Evolutionary conservation across 192 early-diverging fungal species (phyloP).

Genomic region (Coemansia asiatica): DNA sequence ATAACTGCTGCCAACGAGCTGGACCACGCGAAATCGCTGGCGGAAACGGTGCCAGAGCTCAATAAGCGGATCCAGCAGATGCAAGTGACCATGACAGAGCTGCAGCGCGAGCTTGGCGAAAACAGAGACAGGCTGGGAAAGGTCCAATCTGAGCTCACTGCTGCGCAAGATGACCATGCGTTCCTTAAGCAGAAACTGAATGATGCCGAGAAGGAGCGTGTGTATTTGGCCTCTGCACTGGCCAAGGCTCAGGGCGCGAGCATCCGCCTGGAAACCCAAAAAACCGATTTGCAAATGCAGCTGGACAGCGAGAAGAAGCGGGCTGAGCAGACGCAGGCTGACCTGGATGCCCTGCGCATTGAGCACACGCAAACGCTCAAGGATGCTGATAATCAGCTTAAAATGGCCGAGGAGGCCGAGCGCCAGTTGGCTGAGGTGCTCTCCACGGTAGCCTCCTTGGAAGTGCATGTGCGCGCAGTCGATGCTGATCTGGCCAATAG

Average conservation of each 20-base stretch:
- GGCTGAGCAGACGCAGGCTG: background rate
- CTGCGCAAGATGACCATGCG: background rate
- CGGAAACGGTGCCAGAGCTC: background rate
- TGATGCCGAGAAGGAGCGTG: constrained; percentile 22
- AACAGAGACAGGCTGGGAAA: background rate
- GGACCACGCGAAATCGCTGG: background rate
- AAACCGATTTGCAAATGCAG: constrained; percentile 22
- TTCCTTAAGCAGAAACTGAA: constrained; percentile 2
- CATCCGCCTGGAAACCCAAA: constrained; percentile 27
- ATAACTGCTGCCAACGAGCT: background rate
- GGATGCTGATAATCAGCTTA: background rate
- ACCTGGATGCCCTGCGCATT: background rate
- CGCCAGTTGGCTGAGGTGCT: constrained; percentile 25
- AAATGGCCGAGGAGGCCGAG: constrained; percentile 6
- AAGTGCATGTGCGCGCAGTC: constrained; percentile 44
- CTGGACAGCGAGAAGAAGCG: constrained; percentile 15
- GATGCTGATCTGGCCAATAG: constrained; percentile 52
- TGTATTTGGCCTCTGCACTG: constrained; percentile 31
- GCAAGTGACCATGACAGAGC: background rate
- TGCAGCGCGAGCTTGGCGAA: constrained; percentile 9
- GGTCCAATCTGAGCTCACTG: background rate
- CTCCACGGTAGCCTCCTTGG: constrained; percentile 15
- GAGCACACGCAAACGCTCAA: constrained; percentile 9
- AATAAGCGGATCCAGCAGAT: background rate
- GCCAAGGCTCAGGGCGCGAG: constrained; percentile 36